These are phyloP conservation scores for Phytopythium boreale DNA, from an alignment of 352 stramenopile genomes.

Conservation along the genomic window DNA sequence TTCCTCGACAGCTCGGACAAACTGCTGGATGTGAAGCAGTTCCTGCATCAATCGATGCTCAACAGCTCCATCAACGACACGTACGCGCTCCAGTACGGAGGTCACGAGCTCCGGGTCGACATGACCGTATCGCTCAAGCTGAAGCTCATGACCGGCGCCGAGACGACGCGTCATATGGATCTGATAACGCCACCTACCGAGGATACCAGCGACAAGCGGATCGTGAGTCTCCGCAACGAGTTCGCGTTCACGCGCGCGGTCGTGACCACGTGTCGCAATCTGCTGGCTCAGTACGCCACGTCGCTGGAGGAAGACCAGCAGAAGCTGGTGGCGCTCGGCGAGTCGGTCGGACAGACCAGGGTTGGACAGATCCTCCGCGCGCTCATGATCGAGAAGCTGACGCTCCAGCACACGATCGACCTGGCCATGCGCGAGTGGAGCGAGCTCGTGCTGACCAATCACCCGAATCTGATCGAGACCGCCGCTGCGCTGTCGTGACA, in stretches of 20 bases:
- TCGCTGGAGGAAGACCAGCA: conserved; percentile 28
- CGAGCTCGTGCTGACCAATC: conserved; percentile 34
- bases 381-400: conserved; percentile 59
- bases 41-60: conserved; percentile 28
- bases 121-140: conserved; percentile 38
- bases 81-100: conserved; percentile 30
- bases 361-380: conserved; percentile 35
- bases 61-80: conserved; percentile 43
- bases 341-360: conserved; percentile 10
- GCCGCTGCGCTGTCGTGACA: neutral
- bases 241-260: conserved; percentile 44
- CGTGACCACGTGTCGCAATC: conserved; percentile 33
- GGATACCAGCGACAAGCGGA: conserved; percentile 9
- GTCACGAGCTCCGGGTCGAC: conserved; percentile 9
- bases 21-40: conserved; percentile 33
- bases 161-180: conserved; percentile 29
- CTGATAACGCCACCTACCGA: conserved; percentile 10
- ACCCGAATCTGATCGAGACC: conserved; percentile 40
- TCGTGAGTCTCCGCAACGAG: conserved; percentile 47
- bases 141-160: conserved; percentile 34
- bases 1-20: conserved; percentile 32
- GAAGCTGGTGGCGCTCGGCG: conserved; percentile 10
- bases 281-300: conserved; percentile 36
- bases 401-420: conserved; percentile 47
- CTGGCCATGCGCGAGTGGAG: conserved; percentile 45